Evolutionary conservation across 768 basidiomycete genomes (phyloP).

Genomic region (Sporobolomyces roseus): DNA sequence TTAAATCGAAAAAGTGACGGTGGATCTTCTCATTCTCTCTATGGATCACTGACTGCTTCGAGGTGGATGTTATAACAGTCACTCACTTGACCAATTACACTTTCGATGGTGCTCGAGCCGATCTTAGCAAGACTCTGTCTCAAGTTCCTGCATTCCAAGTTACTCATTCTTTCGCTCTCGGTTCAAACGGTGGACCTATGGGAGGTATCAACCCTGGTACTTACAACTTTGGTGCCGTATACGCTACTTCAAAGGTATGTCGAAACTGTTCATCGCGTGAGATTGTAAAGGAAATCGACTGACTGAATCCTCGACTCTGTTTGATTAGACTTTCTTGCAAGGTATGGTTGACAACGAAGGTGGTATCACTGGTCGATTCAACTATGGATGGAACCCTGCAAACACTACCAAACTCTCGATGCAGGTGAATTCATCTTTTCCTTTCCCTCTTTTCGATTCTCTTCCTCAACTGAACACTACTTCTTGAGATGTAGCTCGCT

Average conservation of each 20-base stretch:
- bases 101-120: constrained; percentile 95
- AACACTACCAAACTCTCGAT: constrained; percentile 81
- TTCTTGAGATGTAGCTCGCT: constrained; percentile 59
- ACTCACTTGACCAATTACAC: constrained; percentile 90
- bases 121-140: constrained; percentile 88
- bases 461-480: neutral
- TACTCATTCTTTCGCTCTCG: constrained; percentile 89
- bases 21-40: neutral
- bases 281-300: too few relatives aligned
- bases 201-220: constrained; percentile 58
- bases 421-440: constrained; percentile 59
- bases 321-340: constrained; percentile 74
- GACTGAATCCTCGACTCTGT: too few relatives aligned
- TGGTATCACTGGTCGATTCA: constrained; percentile 77
- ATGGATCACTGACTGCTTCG: neutral
- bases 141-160: constrained; percentile 96
- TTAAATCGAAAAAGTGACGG: neutral
- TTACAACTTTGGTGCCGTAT: constrained; percentile 93
- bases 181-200: constrained; percentile 59
- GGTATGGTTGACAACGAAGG: constrained; percentile 92
- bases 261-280: constrained; percentile 24
- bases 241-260: constrained; percentile 78
- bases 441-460: neutral
- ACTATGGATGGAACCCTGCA: constrained; percentile 76
- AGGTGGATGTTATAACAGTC: constrained; percentile 54